Evolutionary conservation across 2,329 filamentous ascomycete genomes (phyloP), one percentile per base, ranked within the genome.

Genomic region (Zarea fungicola): DNA sequence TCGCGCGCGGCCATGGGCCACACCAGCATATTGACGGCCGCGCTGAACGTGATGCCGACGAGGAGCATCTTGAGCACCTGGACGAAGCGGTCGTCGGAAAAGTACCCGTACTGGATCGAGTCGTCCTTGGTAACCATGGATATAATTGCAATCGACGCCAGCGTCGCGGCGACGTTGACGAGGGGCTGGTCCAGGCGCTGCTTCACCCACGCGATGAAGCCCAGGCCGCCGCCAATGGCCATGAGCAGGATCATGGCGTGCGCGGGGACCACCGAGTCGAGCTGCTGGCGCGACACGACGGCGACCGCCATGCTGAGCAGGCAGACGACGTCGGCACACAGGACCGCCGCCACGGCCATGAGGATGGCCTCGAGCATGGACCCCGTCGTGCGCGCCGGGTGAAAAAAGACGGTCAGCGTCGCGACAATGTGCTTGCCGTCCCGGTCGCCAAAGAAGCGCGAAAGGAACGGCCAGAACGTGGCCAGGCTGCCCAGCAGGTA

Each of bases 391-490:
- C 92, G 78, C 6, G 89, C 88, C 5, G 92, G 90, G 64, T 96
- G 90, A 60, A 96, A 97, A 62, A 96, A 97, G 10, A 96, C 91
- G 1, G 89, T 95, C 50, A 96, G 82, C 2, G 92, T 96, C 26
- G 90, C 90, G 44, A 96, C 89, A 61, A 96, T 84, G 67, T 96
- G 92, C 63, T 96, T 96, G 43, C 89, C 89, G 67, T 96, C 91
- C 61, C 90, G 86, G 54, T 84, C 77, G 10, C 92, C 92, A 14
- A 96, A 73, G 49, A 90, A 80, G 7, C 75, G 71, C 14, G 89
- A 84, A 49, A 96, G 75, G 3, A 78, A 77, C 3, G 84, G 80
- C 54, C 89, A 83, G 59, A 96, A 93, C 0, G 91, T 96, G 29
- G 85, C 89, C 65, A 95, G 73, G 57, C 88, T 95, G 16, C 88